phyloP scores from a whole-genome alignment of 257 asterid species.

The Capsicum rhomboideum region DNA sequence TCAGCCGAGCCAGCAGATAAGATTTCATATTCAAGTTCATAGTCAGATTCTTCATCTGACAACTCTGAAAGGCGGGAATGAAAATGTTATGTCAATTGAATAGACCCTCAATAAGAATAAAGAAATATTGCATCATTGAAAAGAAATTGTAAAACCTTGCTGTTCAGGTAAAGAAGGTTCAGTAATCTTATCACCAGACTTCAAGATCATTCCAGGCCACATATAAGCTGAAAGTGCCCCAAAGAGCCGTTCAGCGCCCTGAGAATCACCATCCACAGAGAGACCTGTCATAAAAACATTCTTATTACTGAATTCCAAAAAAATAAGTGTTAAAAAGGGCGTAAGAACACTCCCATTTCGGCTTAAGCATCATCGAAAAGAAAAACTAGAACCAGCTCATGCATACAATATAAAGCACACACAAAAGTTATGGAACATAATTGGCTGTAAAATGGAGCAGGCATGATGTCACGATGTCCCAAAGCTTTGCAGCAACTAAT shows the following conservation, averaged over 20 bases:
- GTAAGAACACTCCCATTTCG: background rate
- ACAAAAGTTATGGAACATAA: background rate
- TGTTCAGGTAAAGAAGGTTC: slow-evolving; percentile 70
- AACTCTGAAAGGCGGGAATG: slow-evolving; percentile 34
- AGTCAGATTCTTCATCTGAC: slow-evolving; percentile 74
- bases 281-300: slow-evolving; percentile 24
- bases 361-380: background rate
- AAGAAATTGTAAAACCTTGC: slow-evolving; percentile 40
- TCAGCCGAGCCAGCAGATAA: slow-evolving; percentile 80
- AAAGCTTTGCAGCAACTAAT: background rate
- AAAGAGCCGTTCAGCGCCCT: slow-evolving; percentile 77
- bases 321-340: background rate
- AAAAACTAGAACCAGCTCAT: background rate
- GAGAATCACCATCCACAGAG: slow-evolving; percentile 74
- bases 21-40: slow-evolving; percentile 66
- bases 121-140: background rate
- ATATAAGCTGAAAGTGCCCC: slow-evolving; percentile 93
- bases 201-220: slow-evolving; percentile 98
- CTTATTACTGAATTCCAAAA: background rate
- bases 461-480: background rate
- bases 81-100: background rate
- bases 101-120: background rate
- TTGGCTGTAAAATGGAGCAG: background rate
- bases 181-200: slow-evolving; percentile 74
- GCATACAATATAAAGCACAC: background rate